Conservation (phyloP, 78 protist species). For the Planoprotostelium fungivorum region DNA sequence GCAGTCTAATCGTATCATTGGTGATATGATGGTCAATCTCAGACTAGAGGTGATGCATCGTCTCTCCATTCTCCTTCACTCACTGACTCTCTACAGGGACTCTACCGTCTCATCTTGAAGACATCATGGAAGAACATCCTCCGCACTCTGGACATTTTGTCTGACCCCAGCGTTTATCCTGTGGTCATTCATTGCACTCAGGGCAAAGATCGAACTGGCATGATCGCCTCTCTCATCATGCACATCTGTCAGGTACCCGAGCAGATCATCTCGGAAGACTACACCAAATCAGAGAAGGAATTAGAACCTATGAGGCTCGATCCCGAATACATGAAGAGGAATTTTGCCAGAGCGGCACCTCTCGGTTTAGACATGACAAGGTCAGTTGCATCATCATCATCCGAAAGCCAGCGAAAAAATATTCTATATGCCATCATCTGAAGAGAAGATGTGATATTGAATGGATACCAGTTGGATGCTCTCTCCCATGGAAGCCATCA, state of each 20-base stretch:
- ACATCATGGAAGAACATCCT: background rate
- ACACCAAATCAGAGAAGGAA: background rate
- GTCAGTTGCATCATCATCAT: background rate
- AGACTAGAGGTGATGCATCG: background rate
- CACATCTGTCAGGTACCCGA: background rate
- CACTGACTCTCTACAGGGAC: background rate
- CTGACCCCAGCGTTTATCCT: background rate
- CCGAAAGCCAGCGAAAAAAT: background rate
- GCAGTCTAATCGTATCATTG: background rate
- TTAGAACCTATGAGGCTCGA: background rate
- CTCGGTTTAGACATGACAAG: background rate
- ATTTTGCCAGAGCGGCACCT: background rate
- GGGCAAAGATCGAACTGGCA: background rate
- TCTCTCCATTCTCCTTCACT: background rate
- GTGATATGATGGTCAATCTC: background rate
- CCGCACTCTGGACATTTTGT: background rate
- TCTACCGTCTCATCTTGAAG: background rate
- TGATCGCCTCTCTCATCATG: background rate
- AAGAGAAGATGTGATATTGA: background rate
- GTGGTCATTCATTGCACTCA: background rate
- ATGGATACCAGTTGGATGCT: background rate
- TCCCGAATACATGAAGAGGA: background rate
- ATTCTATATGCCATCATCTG: background rate
- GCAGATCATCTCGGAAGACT: background rate
- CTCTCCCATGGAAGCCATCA: background rate